These are phyloP conservation scores for Gymnopilus junonius DNA, from an alignment of 768 basidiomycete species.

Conservation along the genomic window DNA sequence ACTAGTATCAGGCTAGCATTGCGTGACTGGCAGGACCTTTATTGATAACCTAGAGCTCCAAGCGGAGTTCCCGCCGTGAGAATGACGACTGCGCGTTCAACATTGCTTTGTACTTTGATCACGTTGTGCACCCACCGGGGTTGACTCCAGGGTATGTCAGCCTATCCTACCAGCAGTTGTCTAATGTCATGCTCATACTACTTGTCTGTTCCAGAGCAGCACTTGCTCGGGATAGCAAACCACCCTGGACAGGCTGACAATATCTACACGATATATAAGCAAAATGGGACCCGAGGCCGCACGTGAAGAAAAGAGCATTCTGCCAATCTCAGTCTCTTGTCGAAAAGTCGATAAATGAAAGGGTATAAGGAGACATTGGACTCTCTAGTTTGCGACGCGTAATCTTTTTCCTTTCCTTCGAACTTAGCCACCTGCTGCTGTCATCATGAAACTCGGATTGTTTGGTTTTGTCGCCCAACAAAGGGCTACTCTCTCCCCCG, in stretches of 20 bases:
- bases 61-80: neutral
- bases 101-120: neutral
- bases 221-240: neutral
- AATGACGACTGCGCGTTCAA: neutral
- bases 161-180: neutral
- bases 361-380: neutral
- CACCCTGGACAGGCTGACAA: neutral
- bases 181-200: neutral
- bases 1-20: too few species aligned
- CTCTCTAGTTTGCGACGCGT: neutral
- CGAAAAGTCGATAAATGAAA: neutral
- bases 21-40: too few species aligned
- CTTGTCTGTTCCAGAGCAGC: neutral
- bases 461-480: slow-evolving; percentile 25
- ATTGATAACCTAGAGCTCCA: neutral
- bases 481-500: slow-evolving; percentile 27
- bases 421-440: neutral
- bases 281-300: slow-evolving; percentile 1
- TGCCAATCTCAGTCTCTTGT: neutral
- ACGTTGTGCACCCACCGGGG: neutral
- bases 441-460: slow-evolving; percentile 21
- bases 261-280: slow-evolving; percentile 2
- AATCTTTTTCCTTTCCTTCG: neutral
- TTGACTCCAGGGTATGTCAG: slow-evolving; percentile 5
- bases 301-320: neutral